Evolutionary conservation across 2,329 filamentous ascomycete species (phyloP), one percentile per base, ranked within the genome.

Genomic region (Gaeumannomyces sp.): DNA sequence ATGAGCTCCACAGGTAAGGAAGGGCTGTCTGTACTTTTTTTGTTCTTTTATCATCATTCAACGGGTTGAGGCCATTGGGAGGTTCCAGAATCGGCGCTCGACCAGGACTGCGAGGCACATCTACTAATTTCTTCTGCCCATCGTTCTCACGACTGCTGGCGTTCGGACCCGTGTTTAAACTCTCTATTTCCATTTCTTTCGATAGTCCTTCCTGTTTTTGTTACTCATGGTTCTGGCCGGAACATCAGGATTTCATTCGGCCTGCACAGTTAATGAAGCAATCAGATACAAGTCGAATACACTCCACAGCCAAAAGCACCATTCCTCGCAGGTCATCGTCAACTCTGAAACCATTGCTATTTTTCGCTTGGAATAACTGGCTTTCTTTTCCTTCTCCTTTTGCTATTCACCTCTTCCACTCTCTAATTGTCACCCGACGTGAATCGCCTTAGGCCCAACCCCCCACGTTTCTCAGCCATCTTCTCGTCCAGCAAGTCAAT

Each of bases 401-500:
- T 38, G 35, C 35, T 38, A 8, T 11, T n/a, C 45, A 7, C 45
- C 45, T 53, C 16, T 50, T 7, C 45, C 45, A n/a, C 11, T n/a
- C 19, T 53, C 4, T 22, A 45, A 11, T 29, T n/a, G 10, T 59
- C 31, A 53, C 45, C 38, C 29, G 57, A 53, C 11, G n/a, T 22
- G 35, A 65, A 60, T 64, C 71, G 65, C 61, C 65, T 69, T 56
- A 72, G n/a, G n/a, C 68, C 68, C 13, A 62, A 33, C 29, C 61
- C 69, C 64, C 74, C 63, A 19, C 45, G 35, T 35, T 60, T 56
- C 35, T 29, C 63, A 8, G 35, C 75, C 60, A 79, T 77, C 66
- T 79, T 80, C 33, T 79, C 79, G 68, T 89, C 85, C 64, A 89
- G 73, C 67, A 83, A 87, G 69, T 89, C 86, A 11, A 89, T 73